A percentile compares a stretch with the other conserved stretches of the same genome.
These are phyloP conservation scores for Lasiosphaeria ovina DNA, from an alignment of 495 filamentous ascomycete species.

Conservation along the genomic window DNA sequence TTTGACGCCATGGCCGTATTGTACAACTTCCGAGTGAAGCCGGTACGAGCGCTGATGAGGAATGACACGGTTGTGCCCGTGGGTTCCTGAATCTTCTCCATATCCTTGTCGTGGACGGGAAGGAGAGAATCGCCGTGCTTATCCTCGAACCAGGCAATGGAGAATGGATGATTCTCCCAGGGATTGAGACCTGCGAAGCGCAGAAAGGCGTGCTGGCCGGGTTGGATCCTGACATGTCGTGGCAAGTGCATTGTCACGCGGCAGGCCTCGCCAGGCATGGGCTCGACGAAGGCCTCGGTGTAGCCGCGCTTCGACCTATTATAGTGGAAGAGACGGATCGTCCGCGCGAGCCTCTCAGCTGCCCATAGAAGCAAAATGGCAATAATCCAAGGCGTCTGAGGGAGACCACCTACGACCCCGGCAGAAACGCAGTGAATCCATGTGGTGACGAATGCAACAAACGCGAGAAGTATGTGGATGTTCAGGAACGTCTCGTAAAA, in stretches of 20 bases:
- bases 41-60: slow-evolving; percentile 78
- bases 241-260: slow-evolving; percentile 79
- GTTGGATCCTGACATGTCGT: slow-evolving; percentile 71
- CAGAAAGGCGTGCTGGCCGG: slow-evolving; percentile 86
- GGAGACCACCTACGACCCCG: slow-evolving; percentile 46
- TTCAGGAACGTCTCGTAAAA: slow-evolving; percentile 95
- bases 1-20: slow-evolving; percentile 35
- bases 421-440: slow-evolving; percentile 66
- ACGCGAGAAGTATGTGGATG: slow-evolving; percentile 70
- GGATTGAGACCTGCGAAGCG: slow-evolving; percentile 72
- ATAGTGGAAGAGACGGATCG: slow-evolving; percentile 66
- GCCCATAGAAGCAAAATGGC: slow-evolving; percentile 72
- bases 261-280: slow-evolving; percentile 77
- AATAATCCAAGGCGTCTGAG: slow-evolving; percentile 64
- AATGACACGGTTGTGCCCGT: slow-evolving; percentile 52
- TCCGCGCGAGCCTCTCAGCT: slow-evolving; percentile 67
- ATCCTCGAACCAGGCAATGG: slow-evolving; percentile 76
- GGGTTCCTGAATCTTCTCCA: slow-evolving; percentile 21
- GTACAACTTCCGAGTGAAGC: slow-evolving; percentile 83
- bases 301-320: slow-evolving; percentile 60
- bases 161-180: slow-evolving; percentile 93
- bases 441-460: slow-evolving; percentile 57
- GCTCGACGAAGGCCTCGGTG: slow-evolving; percentile 71
- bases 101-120: slow-evolving; percentile 31
- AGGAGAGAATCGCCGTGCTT: slow-evolving; percentile 27